Conservation (phyloP, 164 flowering plant species). For the Santalum album region DNA sequence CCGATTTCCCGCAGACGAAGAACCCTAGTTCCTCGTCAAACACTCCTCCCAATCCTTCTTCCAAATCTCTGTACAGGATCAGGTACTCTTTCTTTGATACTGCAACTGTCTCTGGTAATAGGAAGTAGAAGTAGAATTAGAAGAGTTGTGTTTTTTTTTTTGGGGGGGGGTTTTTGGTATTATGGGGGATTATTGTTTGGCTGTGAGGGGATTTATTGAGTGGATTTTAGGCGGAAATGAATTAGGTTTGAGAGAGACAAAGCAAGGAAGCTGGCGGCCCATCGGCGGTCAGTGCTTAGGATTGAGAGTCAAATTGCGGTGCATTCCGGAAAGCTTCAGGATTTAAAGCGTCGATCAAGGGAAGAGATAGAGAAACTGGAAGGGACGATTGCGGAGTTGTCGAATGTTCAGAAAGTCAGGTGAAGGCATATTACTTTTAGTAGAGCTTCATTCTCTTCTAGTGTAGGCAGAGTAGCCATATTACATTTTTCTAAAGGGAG, state of each 20-base stretch:
- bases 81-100: constrained; percentile 19
- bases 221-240: neutral
- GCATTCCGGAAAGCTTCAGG: constrained; percentile 24
- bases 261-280: constrained; percentile 37
- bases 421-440: constrained; percentile 7
- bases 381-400: constrained; percentile 27
- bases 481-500: too few species aligned
- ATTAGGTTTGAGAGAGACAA: constrained; percentile 58
- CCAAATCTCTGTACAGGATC: constrained; percentile 27
- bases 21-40: constrained; percentile 1
- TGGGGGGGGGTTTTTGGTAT: too few species aligned
- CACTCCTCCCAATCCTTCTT: constrained; percentile 6
- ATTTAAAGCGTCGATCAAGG: constrained; percentile 15
- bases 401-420: constrained; percentile 47
- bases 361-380: constrained; percentile 39
- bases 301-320: constrained; percentile 52
- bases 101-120: neutral
- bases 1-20: constrained; percentile 28
- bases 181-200: too few species aligned
- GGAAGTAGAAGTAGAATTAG: neutral
- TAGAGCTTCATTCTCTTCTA: too few species aligned
- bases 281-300: constrained; percentile 49
- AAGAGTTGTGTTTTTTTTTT: too few species aligned
- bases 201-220: neutral
- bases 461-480: too few species aligned